phyloP scores from a whole-genome alignment of 306 rosid genomes.

The Quercus robur region DNA sequence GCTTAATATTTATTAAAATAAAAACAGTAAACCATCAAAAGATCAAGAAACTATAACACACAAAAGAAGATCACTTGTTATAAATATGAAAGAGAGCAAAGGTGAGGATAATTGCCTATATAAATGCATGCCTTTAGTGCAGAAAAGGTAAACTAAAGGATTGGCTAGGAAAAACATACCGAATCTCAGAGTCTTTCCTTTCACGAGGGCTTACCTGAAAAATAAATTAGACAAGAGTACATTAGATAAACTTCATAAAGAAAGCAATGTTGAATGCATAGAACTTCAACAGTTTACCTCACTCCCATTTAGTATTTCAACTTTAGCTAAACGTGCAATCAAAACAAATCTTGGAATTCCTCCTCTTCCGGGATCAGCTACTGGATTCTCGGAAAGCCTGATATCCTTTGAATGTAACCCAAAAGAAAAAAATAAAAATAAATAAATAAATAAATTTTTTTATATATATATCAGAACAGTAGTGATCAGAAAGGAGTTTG shows the following conservation, averaged over 20 bases:
- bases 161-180: constrained; percentile 42
- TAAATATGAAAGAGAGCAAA: neutral
- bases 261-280: constrained; percentile 12
- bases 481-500: neutral
- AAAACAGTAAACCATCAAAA: neutral
- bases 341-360: constrained; percentile 77
- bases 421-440: neutral
- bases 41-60: neutral
- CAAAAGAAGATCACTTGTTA: neutral
- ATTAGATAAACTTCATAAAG: neutral
- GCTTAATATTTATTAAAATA: neutral
- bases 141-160: neutral
- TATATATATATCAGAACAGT: constrained; percentile 14
- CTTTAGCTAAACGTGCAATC: constrained; percentile 73
- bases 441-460: too few relatives aligned
- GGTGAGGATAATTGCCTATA: neutral
- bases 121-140: neutral
- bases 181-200: constrained; percentile 94
- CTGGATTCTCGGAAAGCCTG: constrained; percentile 86
- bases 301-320: constrained; percentile 79
- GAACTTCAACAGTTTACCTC: constrained; percentile 54
- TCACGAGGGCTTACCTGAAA: constrained; percentile 75
- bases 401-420: constrained; percentile 54
- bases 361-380: constrained; percentile 68
- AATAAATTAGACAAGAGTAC: constrained; percentile 16